Percentiles rank a stretch among this genome's conserved stretches.
Conservation (phyloP, 176 grass and related monocot genomes). For the Rhipidocladum racemiflorum region DNA sequence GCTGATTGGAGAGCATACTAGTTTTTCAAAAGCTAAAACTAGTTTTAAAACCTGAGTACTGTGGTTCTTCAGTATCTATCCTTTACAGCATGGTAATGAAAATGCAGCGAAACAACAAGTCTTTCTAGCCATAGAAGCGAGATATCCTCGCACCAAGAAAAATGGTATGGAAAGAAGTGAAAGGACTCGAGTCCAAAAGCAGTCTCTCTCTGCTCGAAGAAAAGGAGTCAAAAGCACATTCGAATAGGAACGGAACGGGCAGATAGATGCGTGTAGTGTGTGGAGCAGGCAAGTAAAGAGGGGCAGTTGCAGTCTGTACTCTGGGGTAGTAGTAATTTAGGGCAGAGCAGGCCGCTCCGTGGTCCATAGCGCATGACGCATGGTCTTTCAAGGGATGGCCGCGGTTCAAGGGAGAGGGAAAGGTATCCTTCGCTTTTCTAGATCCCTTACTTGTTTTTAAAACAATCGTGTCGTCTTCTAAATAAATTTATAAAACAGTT, state of each 20-base stretch:
- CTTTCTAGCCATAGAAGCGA: too few relatives aligned
- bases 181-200: not conserved
- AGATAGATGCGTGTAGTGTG: not conserved
- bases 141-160: too few relatives aligned
- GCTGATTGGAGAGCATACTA: too few relatives aligned
- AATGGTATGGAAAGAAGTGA: not conserved
- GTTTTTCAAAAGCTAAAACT: too few relatives aligned
- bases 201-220: not conserved
- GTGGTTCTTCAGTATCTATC: too few relatives aligned
- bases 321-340: not conserved
- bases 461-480: too few relatives aligned
- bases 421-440: not conserved
- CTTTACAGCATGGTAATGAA: too few relatives aligned
- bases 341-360: not conserved
- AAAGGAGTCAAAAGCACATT: conserved; percentile 19
- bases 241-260: not conserved
- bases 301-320: too few relatives aligned
- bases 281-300: not conserved
- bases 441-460: too few relatives aligned
- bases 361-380: conserved; percentile 22
- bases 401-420: not conserved
- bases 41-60: too few relatives aligned
- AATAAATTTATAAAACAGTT: too few relatives aligned
- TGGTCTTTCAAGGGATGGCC: not conserved
- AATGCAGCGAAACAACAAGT: too few relatives aligned